A percentile compares a stretch with the other conserved stretches of the same genome.
Evolutionary conservation across 2,329 filamentous ascomycete genomes (phyloP).

Genomic region (Bipolaris sorokiniana): DNA sequence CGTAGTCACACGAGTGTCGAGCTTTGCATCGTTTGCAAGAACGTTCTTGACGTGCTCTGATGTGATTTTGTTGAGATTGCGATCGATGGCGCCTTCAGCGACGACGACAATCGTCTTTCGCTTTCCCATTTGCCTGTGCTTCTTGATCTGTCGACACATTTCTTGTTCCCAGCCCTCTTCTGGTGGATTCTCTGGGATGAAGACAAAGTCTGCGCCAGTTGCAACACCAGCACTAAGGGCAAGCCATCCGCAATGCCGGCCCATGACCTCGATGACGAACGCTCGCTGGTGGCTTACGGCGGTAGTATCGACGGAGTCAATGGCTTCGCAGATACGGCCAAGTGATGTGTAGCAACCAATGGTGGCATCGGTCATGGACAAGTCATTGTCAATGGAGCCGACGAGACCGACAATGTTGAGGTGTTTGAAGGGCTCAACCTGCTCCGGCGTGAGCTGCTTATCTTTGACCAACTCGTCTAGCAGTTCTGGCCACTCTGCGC

Average conservation of each 20-base stretch:
- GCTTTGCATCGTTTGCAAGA: slow-evolving; percentile 76
- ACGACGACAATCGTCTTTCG: slow-evolving; percentile 98
- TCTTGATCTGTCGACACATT: slow-evolving; percentile 39
- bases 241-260: slow-evolving; percentile 95
- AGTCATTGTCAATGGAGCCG: slow-evolving; percentile 97
- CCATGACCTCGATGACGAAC: slow-evolving; percentile 97
- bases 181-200: slow-evolving; percentile 93
- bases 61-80: slow-evolving; percentile 81
- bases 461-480: slow-evolving; percentile 81
- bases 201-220: slow-evolving; percentile 94
- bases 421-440: slow-evolving; percentile 78
- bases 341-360: slow-evolving; percentile 97
- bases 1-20: slow-evolving; percentile 94
- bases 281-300: slow-evolving; percentile 92
- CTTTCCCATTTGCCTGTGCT: slow-evolving; percentile 90
- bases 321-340: slow-evolving; percentile 89
- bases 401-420: slow-evolving; percentile 97
- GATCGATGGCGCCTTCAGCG: slow-evolving; percentile 80
- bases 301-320: slow-evolving; percentile 96
- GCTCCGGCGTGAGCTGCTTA: slow-evolving; percentile 71
- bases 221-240: slow-evolving; percentile 95
- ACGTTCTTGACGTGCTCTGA: slow-evolving; percentile 84
- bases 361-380: slow-evolving; percentile 95
- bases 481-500: slow-evolving; percentile 88
- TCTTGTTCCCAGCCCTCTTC: slow-evolving; percentile 77